These are phyloP conservation scores for Aspergillus sclerotialis DNA, from an alignment of 2,329 filamentous ascomycete species.

Conservation along the genomic window DNA sequence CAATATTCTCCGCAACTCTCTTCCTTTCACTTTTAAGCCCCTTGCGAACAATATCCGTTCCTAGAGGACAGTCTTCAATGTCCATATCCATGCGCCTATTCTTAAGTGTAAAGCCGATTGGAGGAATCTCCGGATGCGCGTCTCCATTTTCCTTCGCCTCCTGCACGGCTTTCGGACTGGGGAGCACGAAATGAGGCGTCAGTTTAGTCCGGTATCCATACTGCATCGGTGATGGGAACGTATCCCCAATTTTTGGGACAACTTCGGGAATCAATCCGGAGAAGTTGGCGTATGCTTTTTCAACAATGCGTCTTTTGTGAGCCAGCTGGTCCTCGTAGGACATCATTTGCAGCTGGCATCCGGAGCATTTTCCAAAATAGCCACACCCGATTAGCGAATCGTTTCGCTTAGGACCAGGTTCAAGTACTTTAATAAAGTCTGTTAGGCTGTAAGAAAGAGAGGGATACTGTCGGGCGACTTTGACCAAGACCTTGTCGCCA, in stretches of 20 bases:
- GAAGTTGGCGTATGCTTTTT: conserved; percentile 89
- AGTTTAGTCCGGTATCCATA: conserved; percentile 95
- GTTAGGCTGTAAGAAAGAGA: conserved; percentile 64
- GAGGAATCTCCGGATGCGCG: conserved; percentile 52
- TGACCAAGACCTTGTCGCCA: conserved; percentile 72
- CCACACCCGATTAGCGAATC: conserved; percentile 69
- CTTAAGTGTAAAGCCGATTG: conserved; percentile 87
- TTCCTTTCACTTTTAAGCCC: conserved; percentile 75
- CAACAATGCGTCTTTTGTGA: conserved; percentile 78
- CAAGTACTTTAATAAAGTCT: conserved; percentile 73
- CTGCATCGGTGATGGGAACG: conserved; percentile 81
- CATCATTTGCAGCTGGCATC: conserved; percentile 97
- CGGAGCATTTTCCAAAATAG: conserved; percentile 82
- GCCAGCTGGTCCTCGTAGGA: conserved; percentile 77
- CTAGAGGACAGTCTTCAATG: conserved; percentile 96
- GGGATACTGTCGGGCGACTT: conserved; percentile 65
- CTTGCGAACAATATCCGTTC: conserved; percentile 72
- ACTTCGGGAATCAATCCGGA: conserved; percentile 69
- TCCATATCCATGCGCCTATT: conserved; percentile 74
- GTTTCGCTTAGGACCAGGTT: conserved; percentile 68
- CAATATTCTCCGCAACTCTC: conserved; percentile 63
- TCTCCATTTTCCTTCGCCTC: conserved; percentile 45
- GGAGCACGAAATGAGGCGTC: conserved; percentile 89
- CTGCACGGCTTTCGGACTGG: conserved; percentile 46
- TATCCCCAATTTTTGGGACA: conserved; percentile 71